Conservation (phyloP, 176 grass and related monocot genomes). For the Zizania latifolia region DNA sequence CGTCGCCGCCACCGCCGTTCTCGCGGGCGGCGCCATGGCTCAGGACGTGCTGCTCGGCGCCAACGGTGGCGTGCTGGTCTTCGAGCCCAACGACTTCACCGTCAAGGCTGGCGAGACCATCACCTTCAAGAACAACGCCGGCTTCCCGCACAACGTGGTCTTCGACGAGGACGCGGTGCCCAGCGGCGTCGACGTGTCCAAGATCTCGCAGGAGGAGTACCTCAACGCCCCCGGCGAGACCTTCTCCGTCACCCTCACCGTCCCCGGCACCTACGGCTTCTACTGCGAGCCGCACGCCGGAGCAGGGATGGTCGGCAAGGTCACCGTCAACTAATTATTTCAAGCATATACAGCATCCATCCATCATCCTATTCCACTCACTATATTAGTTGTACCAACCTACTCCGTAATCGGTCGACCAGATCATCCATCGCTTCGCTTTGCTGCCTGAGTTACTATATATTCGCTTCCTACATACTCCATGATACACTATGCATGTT, state of each 20-base stretch:
- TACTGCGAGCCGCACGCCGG: constrained; percentile 89
- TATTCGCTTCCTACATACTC: too few species aligned
- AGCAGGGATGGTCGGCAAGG: constrained; percentile 79
- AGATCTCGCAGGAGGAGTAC: constrained; percentile 75
- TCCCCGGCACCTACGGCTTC: constrained; percentile 79
- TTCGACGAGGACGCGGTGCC: constrained; percentile 95
- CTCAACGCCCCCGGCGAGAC: constrained; percentile 64
- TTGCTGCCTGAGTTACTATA: too few species aligned
- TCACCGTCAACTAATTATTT: constrained; percentile 72
- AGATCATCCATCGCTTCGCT: too few species aligned
- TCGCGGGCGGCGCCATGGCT: constrained; percentile 58
- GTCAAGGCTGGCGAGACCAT: constrained; percentile 75
- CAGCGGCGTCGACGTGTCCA: constrained; percentile 44
- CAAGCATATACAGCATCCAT: too few species aligned
- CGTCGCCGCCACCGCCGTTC: constrained; percentile 53
- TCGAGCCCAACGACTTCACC: constrained; percentile 64
- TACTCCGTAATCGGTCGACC: too few species aligned
- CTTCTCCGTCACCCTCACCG: constrained; percentile 67
- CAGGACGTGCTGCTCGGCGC: constrained; percentile 64
- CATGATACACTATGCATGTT: too few species aligned
- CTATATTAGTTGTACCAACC: too few species aligned
- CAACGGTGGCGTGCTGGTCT: constrained; percentile 51
- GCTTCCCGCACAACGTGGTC: constrained; percentile 85
- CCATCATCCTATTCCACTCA: too few species aligned
- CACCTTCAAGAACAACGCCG: constrained; percentile 95